Conservation (phyloP, 305 asterid species). For the Fraxinus sp. region DNA sequence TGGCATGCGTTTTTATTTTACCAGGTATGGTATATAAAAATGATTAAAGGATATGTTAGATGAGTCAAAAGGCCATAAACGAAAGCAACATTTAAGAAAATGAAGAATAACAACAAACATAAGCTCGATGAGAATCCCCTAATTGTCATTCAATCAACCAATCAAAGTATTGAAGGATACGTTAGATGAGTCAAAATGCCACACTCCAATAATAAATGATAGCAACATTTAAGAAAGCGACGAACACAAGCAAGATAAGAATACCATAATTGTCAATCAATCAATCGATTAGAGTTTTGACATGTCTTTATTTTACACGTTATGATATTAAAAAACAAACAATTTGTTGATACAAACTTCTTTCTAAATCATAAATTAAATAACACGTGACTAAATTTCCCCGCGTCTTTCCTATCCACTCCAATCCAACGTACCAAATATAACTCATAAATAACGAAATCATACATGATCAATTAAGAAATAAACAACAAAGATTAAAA, state of each 20-base stretch:
- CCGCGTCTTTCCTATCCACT: not conserved
- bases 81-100: not conserved
- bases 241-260: not conserved
- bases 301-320: not conserved
- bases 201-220: not conserved
- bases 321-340: not conserved
- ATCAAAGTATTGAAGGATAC: not conserved
- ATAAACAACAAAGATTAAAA: not conserved
- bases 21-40: not conserved
- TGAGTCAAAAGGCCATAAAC: not conserved
- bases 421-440: not conserved
- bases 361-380: not conserved
- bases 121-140: not conserved
- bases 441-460: not conserved
- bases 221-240: not conserved
- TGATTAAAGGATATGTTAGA: not conserved
- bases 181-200: not conserved
- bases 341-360: not conserved
- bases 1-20: not conserved
- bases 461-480: not conserved
- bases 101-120: not conserved
- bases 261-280: not conserved
- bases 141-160: not conserved
- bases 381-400: not conserved
- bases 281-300: not conserved